Evolutionary conservation across 257 asterid genomes (phyloP).

Genomic region (Verbascum thapsus): DNA sequence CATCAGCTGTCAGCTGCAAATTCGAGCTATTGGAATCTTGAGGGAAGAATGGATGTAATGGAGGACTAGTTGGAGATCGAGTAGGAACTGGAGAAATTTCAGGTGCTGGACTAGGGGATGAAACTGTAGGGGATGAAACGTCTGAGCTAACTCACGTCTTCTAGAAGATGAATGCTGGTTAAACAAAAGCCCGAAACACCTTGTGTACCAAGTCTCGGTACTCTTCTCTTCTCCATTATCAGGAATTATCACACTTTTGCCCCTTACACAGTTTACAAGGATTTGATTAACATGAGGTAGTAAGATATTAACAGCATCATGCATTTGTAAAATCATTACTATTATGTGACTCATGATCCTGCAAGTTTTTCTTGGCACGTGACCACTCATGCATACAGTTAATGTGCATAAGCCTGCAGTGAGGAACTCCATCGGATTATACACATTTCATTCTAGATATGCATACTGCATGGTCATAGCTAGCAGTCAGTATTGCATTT

Average conservation of each 20-base stretch:
- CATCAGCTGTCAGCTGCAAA: slow-evolving; percentile 28
- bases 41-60: slow-evolving; percentile 40
- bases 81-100: slow-evolving; percentile 26
- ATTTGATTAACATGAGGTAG: slow-evolving; percentile 40
- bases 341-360: slow-evolving; percentile 30
- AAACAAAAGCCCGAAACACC: slow-evolving; percentile 39
- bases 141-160: slow-evolving; percentile 57
- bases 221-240: slow-evolving; percentile 40
- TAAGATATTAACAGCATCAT: slow-evolving; percentile 12
- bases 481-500: slow-evolving; percentile 5
- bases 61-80: slow-evolving; percentile 34
- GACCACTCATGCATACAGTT: slow-evolving; percentile 49
- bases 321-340: slow-evolving; percentile 28
- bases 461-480: background rate
- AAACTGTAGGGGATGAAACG: slow-evolving; percentile 42
- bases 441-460: slow-evolving; percentile 1
- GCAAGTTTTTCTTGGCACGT: slow-evolving; percentile 34
- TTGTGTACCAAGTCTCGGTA: slow-evolving; percentile 39
- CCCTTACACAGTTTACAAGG: slow-evolving; percentile 44
- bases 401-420: slow-evolving; percentile 54
- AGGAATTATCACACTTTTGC: slow-evolving; percentile 35
- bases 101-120: slow-evolving; percentile 48
- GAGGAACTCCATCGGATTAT: slow-evolving; percentile 24
- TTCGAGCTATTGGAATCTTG: slow-evolving; percentile 28
- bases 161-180: slow-evolving; percentile 39